Base-by-base conservation (phyloP, 2,329 filamentous ascomycete genomes). In the Simplicillium sp. region DNA sequence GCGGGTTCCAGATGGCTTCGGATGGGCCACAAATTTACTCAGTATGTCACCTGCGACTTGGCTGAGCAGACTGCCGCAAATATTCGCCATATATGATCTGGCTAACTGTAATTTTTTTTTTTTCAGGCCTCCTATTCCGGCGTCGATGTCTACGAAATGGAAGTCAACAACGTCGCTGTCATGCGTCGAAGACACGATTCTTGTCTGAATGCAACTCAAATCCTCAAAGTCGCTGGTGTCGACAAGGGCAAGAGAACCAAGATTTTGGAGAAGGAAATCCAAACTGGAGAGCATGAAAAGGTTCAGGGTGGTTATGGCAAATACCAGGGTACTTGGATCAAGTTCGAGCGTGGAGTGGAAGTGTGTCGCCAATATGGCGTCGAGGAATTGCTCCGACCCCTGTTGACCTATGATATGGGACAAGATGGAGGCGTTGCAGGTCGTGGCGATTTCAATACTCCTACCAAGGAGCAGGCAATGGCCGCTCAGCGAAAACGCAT, bases 321-420 rank as follows among this genome's bases (percentile, higher is more conserved):
- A 68, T 98, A 98, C 56, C 92, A 98, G 67, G 92, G 92, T 41
- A 98, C 92, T 3, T 98, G 92, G 92, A 94, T 98, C 56, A 87
- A 84, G 55, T 97, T 94, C 56, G 84, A 90, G 38, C 80, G 90
- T 46, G 92, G 90, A 2, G 75, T 94, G 36, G 87, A 96, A 56
- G 90, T 98, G 52, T 97, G 92, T 61, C 80, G 84, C 34, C 77
- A 82, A 49, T 84, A 84, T 50, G 78, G 75, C 11, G 86, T 92
- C 28, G 84, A 90, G 58, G 85, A 90, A 48, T 54, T 87, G 5
- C 65, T 92, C 37, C 74, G 78, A 16, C 84, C 84, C 13, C 70
- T 92, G 5, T 64, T 92, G 40, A 87, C 84, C 20, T 87, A 90
- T 58, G 85, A 90, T 54, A 84, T 88, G 68, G 80, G 78, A 40